Evolutionary conservation across 192 early-diverging fungal genomes (phyloP).

Genomic region (Neocallimastix lanati): DNA sequence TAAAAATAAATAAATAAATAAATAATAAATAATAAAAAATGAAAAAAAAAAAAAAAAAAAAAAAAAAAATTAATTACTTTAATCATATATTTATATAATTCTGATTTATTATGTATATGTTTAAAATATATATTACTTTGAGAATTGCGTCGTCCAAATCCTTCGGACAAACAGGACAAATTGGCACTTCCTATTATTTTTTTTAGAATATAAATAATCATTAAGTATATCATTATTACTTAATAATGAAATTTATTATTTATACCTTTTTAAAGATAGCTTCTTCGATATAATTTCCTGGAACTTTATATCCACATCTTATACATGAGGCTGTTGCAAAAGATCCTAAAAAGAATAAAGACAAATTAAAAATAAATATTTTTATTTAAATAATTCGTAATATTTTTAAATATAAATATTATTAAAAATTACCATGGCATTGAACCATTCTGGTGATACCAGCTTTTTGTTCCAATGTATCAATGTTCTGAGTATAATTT

Average conservation of each 20-base stretch:
- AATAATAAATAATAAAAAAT: conserved; percentile 55
- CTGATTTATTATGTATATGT: no score
- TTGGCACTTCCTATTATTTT: background rate
- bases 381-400: no score
- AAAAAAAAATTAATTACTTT: no score
- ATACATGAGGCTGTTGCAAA: conserved; percentile 88
- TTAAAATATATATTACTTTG: conserved; percentile 1
- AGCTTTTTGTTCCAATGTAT: conserved; percentile 75
- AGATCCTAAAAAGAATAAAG: conserved; percentile 41
- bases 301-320: conserved; percentile 53
- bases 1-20: no score
- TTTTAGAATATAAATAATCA: no score
- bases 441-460: conserved; percentile 66
- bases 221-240: no score
- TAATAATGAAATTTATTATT: no score
- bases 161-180: background rate
- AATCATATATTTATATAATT: no score
- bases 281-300: conserved; percentile 59
- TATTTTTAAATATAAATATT: background rate
- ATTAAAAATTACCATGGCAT: conserved; percentile 54
- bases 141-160: background rate
- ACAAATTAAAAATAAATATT: no score
- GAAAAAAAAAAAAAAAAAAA: no score
- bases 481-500: conserved; percentile 95
- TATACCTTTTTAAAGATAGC: conserved; percentile 43